Evolutionary conservation across 345 rosid genomes (phyloP), one percentile per base, ranked within the genome.

Genomic region (Erysimum cheiranthoides): DNA sequence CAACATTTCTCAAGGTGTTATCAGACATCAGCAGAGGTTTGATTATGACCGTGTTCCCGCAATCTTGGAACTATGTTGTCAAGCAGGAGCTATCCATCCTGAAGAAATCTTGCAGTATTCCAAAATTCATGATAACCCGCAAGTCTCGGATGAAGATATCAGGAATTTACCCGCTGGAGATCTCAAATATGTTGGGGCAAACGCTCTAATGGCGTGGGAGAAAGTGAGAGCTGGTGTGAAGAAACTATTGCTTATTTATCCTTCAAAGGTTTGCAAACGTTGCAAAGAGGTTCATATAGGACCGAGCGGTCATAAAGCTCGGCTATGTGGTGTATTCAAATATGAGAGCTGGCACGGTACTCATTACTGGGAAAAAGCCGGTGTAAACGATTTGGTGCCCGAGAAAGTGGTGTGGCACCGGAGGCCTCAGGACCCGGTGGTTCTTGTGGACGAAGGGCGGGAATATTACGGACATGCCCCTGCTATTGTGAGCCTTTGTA

Each of bases 221-320:
- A 80, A 62, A 0, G 50, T 94, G 43, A 80, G 95, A 77, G 82
- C 82, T 30, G 85, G 93, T 1, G 80, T 90, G 68, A 78, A 82
- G 82, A 90, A 84, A 62, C 77, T 90, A 36, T 78, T 90, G 59
- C 57, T 85, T 43, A 86, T 77, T 71, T 92, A 92, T 82, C 91
- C 95, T 0, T 84, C 88, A 6, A 94, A 89, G 80, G 92, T 89
- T 51, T 92, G 97, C 74, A 82, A 82, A 78, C 57, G 85, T 39
- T 94, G 97, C 78, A 84, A 89, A 4, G 97, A 90, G 81, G 88
- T 89, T 82, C 96, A 94, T 63, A 76, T 92, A 1, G 97, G 98
- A 28, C 90, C 84, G 1, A 87, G 93, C 17, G 99, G 99, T 70
- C 93, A 92, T 61, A 90, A 82, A 80, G 97, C 97, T 73, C 85